A percentile compares a stretch with the other conserved stretches of the same genome.
Evolutionary conservation across 352 stramenopile genomes (phyloP).

Genomic region (Globisporangium ultimum): DNA sequence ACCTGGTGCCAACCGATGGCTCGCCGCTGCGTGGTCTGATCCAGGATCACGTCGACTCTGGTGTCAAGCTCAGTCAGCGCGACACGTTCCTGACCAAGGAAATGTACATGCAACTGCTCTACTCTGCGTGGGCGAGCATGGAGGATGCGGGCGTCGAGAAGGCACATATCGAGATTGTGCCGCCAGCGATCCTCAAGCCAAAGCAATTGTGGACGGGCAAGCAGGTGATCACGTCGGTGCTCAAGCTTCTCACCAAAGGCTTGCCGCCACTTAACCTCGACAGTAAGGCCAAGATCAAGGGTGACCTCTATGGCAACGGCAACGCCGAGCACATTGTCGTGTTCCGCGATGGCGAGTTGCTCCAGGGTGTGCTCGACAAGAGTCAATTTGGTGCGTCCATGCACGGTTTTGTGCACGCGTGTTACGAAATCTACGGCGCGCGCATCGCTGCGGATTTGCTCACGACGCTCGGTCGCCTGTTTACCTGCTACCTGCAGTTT

Average conservation of each 20-base stretch:
- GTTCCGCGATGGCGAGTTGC: conserved; percentile 94
- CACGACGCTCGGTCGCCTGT: conserved; percentile 87
- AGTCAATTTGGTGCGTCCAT: conserved; percentile 97
- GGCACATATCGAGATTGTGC: conserved; percentile 93
- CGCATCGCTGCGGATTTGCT: conserved; percentile 81
- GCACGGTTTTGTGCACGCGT: conserved; percentile 97
- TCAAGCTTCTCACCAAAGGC: conserved; percentile 92
- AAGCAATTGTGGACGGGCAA: conserved; percentile 98
- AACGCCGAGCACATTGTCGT: conserved; percentile 97
- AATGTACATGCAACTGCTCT: conserved; percentile 98
- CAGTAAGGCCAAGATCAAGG: conserved; percentile 97
- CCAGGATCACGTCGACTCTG: conserved; percentile 99
- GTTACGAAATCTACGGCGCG: conserved; percentile 91
- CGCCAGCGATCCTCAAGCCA: conserved; percentile 98
- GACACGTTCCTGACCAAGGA: conserved; percentile 98
- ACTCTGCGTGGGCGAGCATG: conserved; percentile 95
- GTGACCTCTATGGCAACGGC: conserved; percentile 91
- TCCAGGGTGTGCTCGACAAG: conserved; percentile 99
- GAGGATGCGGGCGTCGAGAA: conserved; percentile 87
- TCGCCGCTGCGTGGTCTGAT: conserved; percentile 98
- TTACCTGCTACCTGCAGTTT: conserved; percentile 98
- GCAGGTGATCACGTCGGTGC: conserved; percentile 97
- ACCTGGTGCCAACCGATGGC: conserved; percentile 97
- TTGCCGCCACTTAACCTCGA: conserved; percentile 90
- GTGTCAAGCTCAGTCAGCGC: conserved; percentile 97